These are phyloP conservation scores for Inosperma sp. DNA, from an alignment of 768 basidiomycete species.

Conservation along the genomic window DNA sequence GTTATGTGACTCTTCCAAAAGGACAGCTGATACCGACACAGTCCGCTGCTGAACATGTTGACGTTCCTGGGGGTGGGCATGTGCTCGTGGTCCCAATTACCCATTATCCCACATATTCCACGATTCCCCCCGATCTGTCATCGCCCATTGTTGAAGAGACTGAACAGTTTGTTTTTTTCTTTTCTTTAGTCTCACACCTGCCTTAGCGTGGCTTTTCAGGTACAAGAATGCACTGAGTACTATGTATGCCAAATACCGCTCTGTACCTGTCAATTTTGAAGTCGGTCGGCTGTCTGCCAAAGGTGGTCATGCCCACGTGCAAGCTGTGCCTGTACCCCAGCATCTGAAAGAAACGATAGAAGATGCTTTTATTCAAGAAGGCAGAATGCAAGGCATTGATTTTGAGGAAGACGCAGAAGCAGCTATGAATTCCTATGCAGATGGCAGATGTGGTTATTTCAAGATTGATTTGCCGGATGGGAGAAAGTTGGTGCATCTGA, in stretches of 20 bases:
- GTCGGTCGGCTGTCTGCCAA: conserved; percentile 77
- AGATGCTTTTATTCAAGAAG: conserved; percentile 67
- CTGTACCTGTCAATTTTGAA: conserved; percentile 78
- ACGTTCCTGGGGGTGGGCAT: conserved; percentile 93
- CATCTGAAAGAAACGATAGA: conserved; percentile 60
- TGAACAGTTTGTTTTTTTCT: conserved; percentile 45
- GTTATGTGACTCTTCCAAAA: conserved; percentile 94
- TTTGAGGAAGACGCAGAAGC: conserved; percentile 70
- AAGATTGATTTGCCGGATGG: conserved; percentile 87
- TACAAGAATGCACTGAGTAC: conserved; percentile 73
- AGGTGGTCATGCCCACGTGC: conserved; percentile 94
- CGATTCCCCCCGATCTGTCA: conserved; percentile 75
- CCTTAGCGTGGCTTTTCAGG: conserved; percentile 31
- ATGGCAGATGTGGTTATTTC: conserved; percentile 75
- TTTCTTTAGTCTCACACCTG: not conserved
- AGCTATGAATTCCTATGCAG: conserved; percentile 50
- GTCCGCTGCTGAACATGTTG: conserved; percentile 40
- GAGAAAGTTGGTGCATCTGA: conserved; percentile 77
- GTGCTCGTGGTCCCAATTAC: conserved; percentile 91
- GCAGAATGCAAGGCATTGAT: conserved; percentile 57
- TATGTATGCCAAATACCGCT: conserved; percentile 67
- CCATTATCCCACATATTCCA: conserved; percentile 84
- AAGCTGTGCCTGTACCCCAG: conserved; percentile 75
- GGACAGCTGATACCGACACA: conserved; percentile 90
- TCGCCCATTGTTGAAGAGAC: conserved; percentile 77